Base-by-base conservation (phyloP, 2,329 filamentous ascomycete genomes). In the Ascochyta pisi region DNA sequence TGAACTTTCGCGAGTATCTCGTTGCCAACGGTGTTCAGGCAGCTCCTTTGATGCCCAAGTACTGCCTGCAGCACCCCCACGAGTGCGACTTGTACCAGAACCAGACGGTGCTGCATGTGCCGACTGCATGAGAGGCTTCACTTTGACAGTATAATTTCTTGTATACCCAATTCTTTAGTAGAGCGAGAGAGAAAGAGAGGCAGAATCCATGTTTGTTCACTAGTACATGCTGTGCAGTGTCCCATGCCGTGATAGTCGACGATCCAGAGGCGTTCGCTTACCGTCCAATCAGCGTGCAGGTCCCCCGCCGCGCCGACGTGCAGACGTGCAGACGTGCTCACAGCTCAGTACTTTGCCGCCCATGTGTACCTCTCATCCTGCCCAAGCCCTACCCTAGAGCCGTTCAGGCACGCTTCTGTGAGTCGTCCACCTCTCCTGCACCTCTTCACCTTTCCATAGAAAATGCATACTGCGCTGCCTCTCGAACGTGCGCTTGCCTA, bases 1-100 rank as follows among this genome's bases (percentile, higher is more conserved):
- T 85, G 10, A 86, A 86, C 68, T 86, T 86, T 74, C 77, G 84
- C 35, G 84, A 86, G 73, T 86, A 85, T 58, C 74, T 86, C 6
- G 78, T 86, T 46, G 82, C 82, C 1, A 83, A 80, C 60, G 82
- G 82, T 3, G 75, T 86, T 1, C 70, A 73, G 59, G 84, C 83
- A 10, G 68, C 78, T 19, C 78, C 80, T 3, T 60, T 86, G 50
- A 79, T 84, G 69, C 82, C 84, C 10, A 85, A 84, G 73, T 86
- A 84, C 65, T 86, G 84, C 65, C 61, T 83, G 45, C 78, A 83
- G 73, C 79, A 86, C 64, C 83, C 84, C 12, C 84, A 86, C 68
- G 77, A 80, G 48, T 86, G 84, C 60, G 84, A 86, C 69, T 64
- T 85, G 22, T 78, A 81, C 62, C 78, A 80, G 34, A 70, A 86